A percentile compares a stretch with the other conserved stretches of the same genome.
These are phyloP conservation scores for Saxispiralis lemnorum DNA, from an alignment of 495 filamentous ascomycete genomes.

Conservation along the genomic window DNA sequence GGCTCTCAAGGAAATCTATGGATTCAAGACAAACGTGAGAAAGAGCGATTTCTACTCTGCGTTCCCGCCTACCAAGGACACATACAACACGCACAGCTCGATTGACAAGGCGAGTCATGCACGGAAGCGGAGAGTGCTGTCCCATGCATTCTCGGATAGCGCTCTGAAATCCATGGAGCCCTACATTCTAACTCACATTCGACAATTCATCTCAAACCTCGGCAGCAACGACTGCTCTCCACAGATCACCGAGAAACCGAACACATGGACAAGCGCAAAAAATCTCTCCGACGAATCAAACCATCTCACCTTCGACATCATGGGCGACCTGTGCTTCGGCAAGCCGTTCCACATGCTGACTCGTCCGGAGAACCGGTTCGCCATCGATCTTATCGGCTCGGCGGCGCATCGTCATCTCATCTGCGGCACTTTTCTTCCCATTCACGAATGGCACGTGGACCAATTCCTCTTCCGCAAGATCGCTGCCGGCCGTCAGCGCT, in stretches of 20 bases:
- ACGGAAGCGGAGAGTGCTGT: conserved; percentile 44
- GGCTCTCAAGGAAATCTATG: conserved; percentile 45
- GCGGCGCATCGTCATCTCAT: conserved; percentile 39
- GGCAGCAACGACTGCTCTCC: conserved; percentile 6
- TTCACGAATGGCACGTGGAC: conserved; percentile 37
- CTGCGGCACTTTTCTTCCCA: conserved; percentile 40
- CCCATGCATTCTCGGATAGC: conserved; percentile 42
- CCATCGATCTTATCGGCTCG: conserved; percentile 37
- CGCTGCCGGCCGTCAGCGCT: conserved; percentile 39
- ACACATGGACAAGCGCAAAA: conserved; percentile 2
- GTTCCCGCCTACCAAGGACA: conserved; percentile 36
- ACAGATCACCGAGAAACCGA: not conserved
- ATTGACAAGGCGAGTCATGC: conserved; percentile 43
- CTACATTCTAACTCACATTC: conserved; percentile 33
- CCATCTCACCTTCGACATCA: conserved; percentile 54
- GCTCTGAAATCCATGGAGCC: conserved; percentile 40
- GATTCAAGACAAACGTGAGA: conserved; percentile 39
- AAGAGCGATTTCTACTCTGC: conserved; percentile 49
- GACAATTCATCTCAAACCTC: conserved; percentile 5
- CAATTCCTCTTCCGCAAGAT: conserved; percentile 41
- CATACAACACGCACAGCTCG: conserved; percentile 41
- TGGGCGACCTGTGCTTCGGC: conserved; percentile 48
- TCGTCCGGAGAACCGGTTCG: conserved; percentile 34
- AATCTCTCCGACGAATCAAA: not conserved
- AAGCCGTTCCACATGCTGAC: not conserved